These are phyloP conservation scores for Zymoseptoria passerinii DNA, from an alignment of 2,329 filamentous ascomycete species.

Conservation along the genomic window DNA sequence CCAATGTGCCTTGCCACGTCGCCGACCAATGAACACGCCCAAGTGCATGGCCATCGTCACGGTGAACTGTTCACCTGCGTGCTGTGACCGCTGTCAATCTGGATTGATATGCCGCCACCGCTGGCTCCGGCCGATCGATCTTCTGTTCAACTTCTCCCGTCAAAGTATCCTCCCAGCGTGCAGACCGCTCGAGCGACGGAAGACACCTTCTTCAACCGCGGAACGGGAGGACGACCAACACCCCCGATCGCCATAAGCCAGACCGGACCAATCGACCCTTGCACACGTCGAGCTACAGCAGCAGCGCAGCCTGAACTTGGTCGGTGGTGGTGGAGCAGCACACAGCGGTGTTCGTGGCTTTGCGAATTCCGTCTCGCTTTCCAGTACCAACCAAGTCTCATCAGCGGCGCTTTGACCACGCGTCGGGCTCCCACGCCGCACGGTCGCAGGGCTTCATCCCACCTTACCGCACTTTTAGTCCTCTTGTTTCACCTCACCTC, in stretches of 20 bases:
- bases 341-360: not conserved
- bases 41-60: slow-evolving; percentile 4
- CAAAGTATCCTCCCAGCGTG: not conserved
- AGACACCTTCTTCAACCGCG: not conserved
- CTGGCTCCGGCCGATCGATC: not conserved
- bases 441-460: not conserved
- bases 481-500: not conserved
- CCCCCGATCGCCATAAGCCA: not conserved
- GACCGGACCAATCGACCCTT: not conserved
- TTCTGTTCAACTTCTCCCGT: not conserved
- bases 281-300: not conserved
- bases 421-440: not conserved
- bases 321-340: not conserved
- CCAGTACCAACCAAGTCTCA: not conserved
- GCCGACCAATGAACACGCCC: slow-evolving; percentile 1
- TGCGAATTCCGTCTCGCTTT: not conserved
- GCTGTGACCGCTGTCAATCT: not conserved
- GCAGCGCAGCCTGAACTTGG: not conserved
- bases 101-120: not conserved
- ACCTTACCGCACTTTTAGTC: not conserved
- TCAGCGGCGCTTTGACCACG: not conserved
- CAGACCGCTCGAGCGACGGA: not conserved
- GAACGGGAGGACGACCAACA: not conserved
- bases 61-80: not conserved
- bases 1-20: slow-evolving; percentile 3